Evolutionary conservation across 257 asterid species (phyloP), one percentile per base, ranked within the genome.

Genomic region (Nemophila menziesii): DNA sequence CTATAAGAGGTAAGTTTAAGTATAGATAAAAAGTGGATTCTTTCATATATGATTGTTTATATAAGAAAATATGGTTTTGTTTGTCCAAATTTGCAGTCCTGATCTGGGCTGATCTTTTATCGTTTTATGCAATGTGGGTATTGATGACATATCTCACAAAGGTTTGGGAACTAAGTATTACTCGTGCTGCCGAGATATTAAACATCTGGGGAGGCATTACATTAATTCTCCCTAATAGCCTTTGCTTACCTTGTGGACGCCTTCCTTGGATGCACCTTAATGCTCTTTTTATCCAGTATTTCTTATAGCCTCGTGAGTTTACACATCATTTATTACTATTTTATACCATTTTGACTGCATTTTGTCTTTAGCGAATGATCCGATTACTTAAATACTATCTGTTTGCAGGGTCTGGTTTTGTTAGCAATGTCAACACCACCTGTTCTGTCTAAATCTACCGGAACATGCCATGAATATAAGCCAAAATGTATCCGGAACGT

Each of bases 151-250:
- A 79, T 47, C 50, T 83, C 37, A 79, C 85, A 4, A 42, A 64
- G 29, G 82, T 83, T 1, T 83, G 94, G 94, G 58, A 67, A n/a
- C 50, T 83, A 29, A 68, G 62, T 19, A 51, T 70, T n/a, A 68
- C 75, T 20, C 68, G 56, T 45, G 78, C 92, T 39, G 75, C 94
- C 54, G 78, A 46, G 2, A 70, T 73, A 20, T 16, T 72, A 36
- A 79, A 75, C 13, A 13, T 75, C 12, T 71, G 70, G 72, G 45
- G 51, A 8, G 92, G 86, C 38, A 24, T 73, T 39, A 39, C 64
- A 0, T 23, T 43, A 60, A 26, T 64, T 0, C 24, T 76, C 58
- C 89, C 80, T n/a, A 0, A 33, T 64, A 22, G 40, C 65, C 40
- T 67, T 74, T 34, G 63, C 65, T 55, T 49, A 46, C 53, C 33